A percentile compares a stretch with the other conserved stretches of the same genome.
These are phyloP conservation scores for Pyricularia sp. DNA, from an alignment of 2,329 filamentous ascomycete genomes.

Conservation along the genomic window DNA sequence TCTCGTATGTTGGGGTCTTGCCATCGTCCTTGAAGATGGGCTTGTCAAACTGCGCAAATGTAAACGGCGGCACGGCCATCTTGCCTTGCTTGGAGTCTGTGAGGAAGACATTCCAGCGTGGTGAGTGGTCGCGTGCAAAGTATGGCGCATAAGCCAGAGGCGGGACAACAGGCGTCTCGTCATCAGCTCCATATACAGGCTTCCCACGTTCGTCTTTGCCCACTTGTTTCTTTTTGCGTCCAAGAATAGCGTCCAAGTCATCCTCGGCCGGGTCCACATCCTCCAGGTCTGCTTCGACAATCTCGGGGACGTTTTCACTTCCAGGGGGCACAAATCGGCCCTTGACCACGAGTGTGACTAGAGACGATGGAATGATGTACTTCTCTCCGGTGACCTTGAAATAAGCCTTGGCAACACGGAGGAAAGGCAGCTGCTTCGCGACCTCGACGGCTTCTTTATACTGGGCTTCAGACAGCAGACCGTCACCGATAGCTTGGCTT, in stretches of 20 bases:
- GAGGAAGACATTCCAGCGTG: constrained; percentile 90
- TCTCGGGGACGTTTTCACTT: constrained; percentile 59
- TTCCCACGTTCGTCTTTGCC: constrained; percentile 54
- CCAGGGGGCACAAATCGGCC: constrained; percentile 88
- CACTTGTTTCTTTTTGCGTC: constrained; percentile 51
- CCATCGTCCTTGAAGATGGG: constrained; percentile 66
- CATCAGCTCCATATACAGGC: constrained; percentile 36
- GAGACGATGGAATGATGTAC: constrained; percentile 80
- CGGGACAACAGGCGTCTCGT: constrained; percentile 60
- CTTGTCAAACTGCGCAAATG: constrained; percentile 88
- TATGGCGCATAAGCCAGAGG: constrained; percentile 87
- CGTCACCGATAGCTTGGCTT: constrained; percentile 58
- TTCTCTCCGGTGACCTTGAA: constrained; percentile 98
- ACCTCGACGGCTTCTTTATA: constrained; percentile 69
- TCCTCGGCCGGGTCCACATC: constrained; percentile 90
- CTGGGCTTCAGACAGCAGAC: constrained; percentile 64
- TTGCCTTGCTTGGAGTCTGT: constrained; percentile 91
- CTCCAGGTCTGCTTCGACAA: constrained; percentile 73
- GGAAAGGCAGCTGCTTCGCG: constrained; percentile 72
- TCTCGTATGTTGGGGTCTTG: constrained; percentile 75
- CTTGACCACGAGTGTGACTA: constrained; percentile 93
- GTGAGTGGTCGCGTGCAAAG: constrained; percentile 80
- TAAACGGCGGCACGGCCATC: constrained; percentile 92
- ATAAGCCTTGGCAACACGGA: constrained; percentile 85
- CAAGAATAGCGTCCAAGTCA: constrained; percentile 77